Base-by-base conservation (phyloP, 2,329 filamentous ascomycete species). In the Penicillium sp. region DNA sequence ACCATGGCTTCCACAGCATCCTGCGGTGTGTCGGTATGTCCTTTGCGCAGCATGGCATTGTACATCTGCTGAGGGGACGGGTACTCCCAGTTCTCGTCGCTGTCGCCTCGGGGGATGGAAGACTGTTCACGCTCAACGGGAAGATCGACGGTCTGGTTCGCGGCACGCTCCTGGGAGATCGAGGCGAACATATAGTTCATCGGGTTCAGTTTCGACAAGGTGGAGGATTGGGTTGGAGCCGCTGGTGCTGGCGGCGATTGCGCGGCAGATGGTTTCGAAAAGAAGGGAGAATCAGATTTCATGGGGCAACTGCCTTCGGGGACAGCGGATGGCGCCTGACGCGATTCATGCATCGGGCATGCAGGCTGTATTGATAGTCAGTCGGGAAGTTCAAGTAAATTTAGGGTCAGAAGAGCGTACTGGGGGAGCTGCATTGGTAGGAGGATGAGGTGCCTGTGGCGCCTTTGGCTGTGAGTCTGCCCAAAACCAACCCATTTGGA, bases 21-120 rank as follows among this genome's bases (percentile, higher is more conserved):
- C 54, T 92, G 85, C 55, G 96, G 93, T 0, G 95, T 98, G 73
- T 98, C 93, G 0, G 90, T 92, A 77, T 97, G 95, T 57, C 95
- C 95, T 77, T 99, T 99, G 62, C 95, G 89, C 60, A 98, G 80
- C 78, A 99, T 89, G 8, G 95, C 95, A 71, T 99, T 98, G 82
- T 98, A 99, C 95, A 99, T 99, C 77, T 99, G 95, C 79, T 99
- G 95, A 0, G 95, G 93, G 0, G 92, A 97, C 0, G 95, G 95
- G 72, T 99, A 99, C 76, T 98, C 95, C 95, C 95, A 99, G 69
- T 91, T 96, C 47, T 87, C 85, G 52, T 88, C 83, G 2, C 65
- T 58, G 67, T 89, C 87, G 68, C 90, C 91, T 66, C 90, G 90
- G n/a, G 95, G 95, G 66, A 99, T 99, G 1, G 93, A 92, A 1